These are phyloP conservation scores for Cetradonia linearis DNA, from an alignment of 495 filamentous ascomycete genomes.

Conservation along the genomic window DNA sequence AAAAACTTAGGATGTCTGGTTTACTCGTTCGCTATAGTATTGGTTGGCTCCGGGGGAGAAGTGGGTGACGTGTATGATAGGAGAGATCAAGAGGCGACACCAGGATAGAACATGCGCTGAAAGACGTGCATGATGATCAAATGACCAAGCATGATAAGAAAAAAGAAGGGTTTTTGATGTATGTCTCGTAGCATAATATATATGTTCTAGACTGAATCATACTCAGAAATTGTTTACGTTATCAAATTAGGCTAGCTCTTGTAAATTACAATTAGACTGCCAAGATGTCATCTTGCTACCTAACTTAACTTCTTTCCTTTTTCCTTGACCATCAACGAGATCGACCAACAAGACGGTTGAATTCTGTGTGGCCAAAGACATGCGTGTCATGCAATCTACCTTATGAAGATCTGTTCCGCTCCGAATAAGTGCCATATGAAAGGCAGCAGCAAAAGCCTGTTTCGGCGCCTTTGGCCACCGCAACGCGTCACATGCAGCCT, in stretches of 20 bases:
- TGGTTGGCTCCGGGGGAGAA: background rate
- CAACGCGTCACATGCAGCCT: conserved; percentile 15
- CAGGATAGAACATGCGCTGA: background rate
- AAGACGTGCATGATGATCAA: background rate
- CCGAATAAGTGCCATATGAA: background rate
- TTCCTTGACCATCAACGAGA: too few species aligned
- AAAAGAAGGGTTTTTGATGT: background rate
- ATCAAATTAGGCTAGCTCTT: too few species aligned
- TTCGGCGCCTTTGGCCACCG: background rate
- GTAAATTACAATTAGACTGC: background rate
- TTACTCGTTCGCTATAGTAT: background rate
- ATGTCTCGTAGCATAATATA: background rate
- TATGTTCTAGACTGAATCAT: too few species aligned
- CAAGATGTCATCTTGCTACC: background rate
- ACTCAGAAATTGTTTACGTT: too few species aligned
- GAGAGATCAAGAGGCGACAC: background rate
- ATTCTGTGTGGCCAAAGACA: background rate
- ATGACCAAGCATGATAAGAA: background rate
- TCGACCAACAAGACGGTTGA: background rate
- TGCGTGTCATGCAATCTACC: background rate
- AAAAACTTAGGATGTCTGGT: background rate
- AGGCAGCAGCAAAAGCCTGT: background rate
- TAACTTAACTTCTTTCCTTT: too few species aligned
- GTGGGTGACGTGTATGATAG: background rate
- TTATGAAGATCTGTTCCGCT: background rate